phyloP scores from a whole-genome alignment of 257 asterid species.

The Petrea volubilis region DNA sequence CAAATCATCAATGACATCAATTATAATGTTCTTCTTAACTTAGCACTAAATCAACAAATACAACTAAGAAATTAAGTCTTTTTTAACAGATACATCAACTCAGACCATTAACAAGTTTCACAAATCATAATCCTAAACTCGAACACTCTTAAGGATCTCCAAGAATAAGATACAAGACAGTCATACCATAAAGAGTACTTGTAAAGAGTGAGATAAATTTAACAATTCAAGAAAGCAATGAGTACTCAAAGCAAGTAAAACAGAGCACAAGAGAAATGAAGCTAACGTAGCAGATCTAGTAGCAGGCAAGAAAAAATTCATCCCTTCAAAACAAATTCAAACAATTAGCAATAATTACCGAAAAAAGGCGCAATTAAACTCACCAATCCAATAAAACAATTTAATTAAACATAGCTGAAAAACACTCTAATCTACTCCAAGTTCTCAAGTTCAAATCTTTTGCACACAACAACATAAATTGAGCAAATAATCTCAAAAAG shows the following conservation, averaged over 20 bases:
- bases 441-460: background rate
- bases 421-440: background rate
- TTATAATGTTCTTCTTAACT: background rate
- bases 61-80: background rate
- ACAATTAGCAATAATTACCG: background rate
- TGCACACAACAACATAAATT: background rate
- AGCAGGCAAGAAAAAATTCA: background rate
- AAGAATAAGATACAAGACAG: background rate
- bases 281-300: conserved; percentile 27
- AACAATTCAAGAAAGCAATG: conserved; percentile 7
- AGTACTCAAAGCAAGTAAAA: background rate
- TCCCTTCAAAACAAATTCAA: background rate
- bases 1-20: background rate
- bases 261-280: background rate
- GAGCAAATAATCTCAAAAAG: background rate
- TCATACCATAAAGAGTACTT: background rate
- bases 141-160: background rate
- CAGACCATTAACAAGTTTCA: background rate
- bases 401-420: background rate
- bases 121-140: background rate
- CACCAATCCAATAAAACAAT: background rate
- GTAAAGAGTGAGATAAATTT: background rate
- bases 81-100: background rate
- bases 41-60: background rate
- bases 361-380: background rate